Evolutionary conservation across 2,329 filamentous ascomycete genomes (phyloP), one percentile per base, ranked within the genome.

Genomic region (Botrytis fragariae): DNA sequence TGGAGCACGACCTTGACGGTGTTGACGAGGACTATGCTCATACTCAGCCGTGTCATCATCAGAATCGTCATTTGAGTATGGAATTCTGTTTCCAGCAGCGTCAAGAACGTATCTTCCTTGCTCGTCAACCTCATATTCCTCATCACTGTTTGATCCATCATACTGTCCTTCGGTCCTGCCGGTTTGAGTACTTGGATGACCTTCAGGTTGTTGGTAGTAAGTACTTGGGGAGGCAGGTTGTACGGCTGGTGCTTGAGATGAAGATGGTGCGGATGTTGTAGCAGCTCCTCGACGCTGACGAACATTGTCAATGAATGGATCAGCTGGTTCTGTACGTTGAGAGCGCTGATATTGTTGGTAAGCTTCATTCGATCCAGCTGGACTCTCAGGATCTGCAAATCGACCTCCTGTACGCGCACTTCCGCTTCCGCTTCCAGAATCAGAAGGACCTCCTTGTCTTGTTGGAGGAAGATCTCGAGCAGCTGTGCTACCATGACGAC

Each of bases 71-170:
- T 69, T 80, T 82, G 82, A 76, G 80, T 83, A 79, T 79, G 84
- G 80, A 82, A 92, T 87, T 71, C 86, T 88, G 70, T 87, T 86
- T 71, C 90, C 91, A 72, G 87, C 85, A 48, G 85, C 84, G 81
- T 92, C 91, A 71, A 85, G 86, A 72, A 89, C 84, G 77, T 90
- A 89, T 77, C 88, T 86, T 75, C 89, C 90, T 72, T 87, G 83
- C 45, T 85, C 84, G 79, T 92, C 89, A 77, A 89, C 87, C 75
- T 88, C 86, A 82, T 92, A 94, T 82, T 94, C 92, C 81, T 92
- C 92, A 83, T 91, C 89, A 81, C 87, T 89, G 78, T 90, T 91
- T 75, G 86, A 87, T 73, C 72, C 81, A 32, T 81, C 84, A 69
- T 73, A 81, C 81, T 73, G 81, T 35, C 82, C 84, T 32, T 85